A percentile compares a stretch with the other conserved stretches of the same genome.
phyloP scores from a whole-genome alignment of 257 asterid species.

The Solanum piurae region DNA sequence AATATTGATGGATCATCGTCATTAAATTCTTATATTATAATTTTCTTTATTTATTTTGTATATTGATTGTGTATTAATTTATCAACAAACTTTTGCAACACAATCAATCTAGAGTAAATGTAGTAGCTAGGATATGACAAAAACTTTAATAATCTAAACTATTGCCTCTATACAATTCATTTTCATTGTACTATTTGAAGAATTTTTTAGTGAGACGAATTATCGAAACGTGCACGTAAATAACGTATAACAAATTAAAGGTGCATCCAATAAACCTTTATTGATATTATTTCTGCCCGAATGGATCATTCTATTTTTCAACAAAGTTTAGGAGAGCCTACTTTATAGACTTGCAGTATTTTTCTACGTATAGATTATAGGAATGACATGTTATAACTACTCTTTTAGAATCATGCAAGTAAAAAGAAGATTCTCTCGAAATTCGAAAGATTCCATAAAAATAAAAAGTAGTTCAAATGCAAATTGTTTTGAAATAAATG shows the following conservation, averaged over 20 bases:
- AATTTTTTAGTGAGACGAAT: background rate
- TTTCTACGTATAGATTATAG: no score
- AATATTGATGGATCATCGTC: background rate
- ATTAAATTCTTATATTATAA: no score
- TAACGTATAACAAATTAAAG: background rate
- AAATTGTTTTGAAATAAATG: background rate
- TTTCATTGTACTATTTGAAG: background rate
- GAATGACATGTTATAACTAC: background rate
- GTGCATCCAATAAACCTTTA: background rate
- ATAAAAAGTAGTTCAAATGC: background rate
- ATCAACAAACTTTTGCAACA: background rate
- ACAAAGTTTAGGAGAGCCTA: background rate
- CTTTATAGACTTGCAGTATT: background rate
- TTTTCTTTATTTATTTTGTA: no score
- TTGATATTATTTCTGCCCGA: background rate
- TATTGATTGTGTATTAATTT: no score
- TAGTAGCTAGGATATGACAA: background rate
- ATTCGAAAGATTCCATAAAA: no score
- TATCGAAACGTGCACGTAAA: background rate
- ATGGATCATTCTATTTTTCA: background rate
- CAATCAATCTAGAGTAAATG: background rate
- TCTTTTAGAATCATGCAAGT: background rate
- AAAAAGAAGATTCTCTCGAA: no score
- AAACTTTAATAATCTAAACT: background rate
- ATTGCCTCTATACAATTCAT: background rate